Evolutionary conservation across 495 filamentous ascomycete species (phyloP).

Genomic region (Annulohypoxylon maeteangense): DNA sequence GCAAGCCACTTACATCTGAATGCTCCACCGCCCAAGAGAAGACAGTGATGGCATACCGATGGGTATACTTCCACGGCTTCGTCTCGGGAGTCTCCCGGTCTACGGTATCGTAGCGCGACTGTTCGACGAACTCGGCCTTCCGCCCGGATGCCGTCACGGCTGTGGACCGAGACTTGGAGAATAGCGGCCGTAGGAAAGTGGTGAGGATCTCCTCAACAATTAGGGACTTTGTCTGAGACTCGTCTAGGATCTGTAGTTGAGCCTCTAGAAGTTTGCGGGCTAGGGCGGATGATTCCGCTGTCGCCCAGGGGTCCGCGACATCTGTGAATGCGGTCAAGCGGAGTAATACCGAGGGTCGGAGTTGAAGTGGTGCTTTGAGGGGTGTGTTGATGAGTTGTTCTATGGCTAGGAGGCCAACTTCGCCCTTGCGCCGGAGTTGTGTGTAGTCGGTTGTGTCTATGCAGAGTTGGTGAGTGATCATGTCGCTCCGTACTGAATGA

Average conservation of each 20-base stretch:
- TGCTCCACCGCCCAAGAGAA: constrained; percentile 72
- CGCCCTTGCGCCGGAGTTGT: constrained; percentile 31
- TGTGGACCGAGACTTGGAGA: constrained; percentile 71
- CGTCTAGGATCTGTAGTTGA: background rate
- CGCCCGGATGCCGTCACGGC: constrained; percentile 64
- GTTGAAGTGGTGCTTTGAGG: constrained; percentile 11
- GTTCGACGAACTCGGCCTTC: constrained; percentile 64
- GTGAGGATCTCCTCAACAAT: constrained; percentile 67
- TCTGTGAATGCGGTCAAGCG: constrained; percentile 60
- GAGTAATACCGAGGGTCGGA: constrained; percentile 40
- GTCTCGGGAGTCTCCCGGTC: constrained; percentile 61
- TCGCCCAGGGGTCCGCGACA: constrained; percentile 65
- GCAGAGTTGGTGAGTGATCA: background rate
- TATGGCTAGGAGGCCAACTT: constrained; percentile 32
- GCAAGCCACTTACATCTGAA: constrained; percentile 60
- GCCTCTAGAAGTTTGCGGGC: constrained; percentile 50
- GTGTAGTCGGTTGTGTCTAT: constrained; percentile 42
- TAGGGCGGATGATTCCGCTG: constrained; percentile 53
- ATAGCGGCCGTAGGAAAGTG: constrained; percentile 71
- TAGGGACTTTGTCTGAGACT: constrained; percentile 40
- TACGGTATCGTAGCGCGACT: constrained; percentile 46
- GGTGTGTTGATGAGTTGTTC: constrained; percentile 9
- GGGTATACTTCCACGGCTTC: constrained; percentile 80
- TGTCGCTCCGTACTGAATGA: background rate
- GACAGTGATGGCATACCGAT: constrained; percentile 69